Evolutionary conservation across 2,329 filamentous ascomycete genomes (phyloP), one percentile per base, ranked within the genome.

Genomic region (Paramyrothecium roridum): DNA sequence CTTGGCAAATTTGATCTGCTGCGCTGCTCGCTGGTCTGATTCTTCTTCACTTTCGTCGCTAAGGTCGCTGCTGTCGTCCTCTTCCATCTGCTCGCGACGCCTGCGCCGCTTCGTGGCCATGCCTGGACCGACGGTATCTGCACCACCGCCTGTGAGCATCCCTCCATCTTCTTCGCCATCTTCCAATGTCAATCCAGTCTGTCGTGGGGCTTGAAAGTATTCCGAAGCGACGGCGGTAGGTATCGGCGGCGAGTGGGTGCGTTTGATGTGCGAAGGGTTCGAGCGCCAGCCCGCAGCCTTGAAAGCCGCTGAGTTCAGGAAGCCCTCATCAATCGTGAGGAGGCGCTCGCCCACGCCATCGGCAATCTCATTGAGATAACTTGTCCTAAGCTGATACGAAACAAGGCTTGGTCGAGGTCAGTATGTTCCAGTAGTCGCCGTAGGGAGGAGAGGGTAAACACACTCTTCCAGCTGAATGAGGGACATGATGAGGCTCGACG

Each of bases 1-100:
- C 74, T 98, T 98, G 50, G 89, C 86, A 72, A 99, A 99, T 67
- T 93, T 93, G 70, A 98, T 96, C 70, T 96, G 91, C 68, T 96
- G 91, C 2, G 89, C 88, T 48, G 90, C 88, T 54, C 91, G 87
- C 58, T 86, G 81, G 55, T 91, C 88, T 1, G 83, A 79, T 52
- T 92, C 89, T 22, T 93, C 89, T 52, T 95, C 90, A 63, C 89
- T 93, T 62, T 93, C 89, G 64, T 95, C 90, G 67, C 87, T 92
- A 53, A 93, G 75, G 64, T 93, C 90, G 66, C 89, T 93, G 71
- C 90, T 95, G 66, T 93, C 90, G 56, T 92, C 89, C 65, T 95
- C 90, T 62, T 92, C 89, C 76, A 91, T 83, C 70, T 90, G 87
- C 70, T 93, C 88, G 57, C 88, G 77, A 53, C 84, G 79, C 58